Percentiles rank a stretch among this genome's conserved stretches.
phyloP scores from a whole-genome alignment of 768 basidiomycete species.

The Podaxis sp. region DNA sequence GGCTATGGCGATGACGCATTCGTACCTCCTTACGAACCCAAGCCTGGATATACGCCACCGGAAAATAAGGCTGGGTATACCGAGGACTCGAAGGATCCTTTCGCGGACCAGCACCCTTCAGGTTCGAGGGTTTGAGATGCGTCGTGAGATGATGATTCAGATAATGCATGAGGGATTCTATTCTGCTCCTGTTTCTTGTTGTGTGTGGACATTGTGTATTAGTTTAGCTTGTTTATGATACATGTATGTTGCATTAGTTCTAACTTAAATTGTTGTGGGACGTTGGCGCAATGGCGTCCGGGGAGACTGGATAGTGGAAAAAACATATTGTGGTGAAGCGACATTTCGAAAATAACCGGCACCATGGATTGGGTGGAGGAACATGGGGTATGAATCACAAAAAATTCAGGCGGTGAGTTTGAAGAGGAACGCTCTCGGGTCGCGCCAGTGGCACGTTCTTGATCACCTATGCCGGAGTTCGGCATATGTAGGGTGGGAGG shows the following conservation, averaged over 20 bases:
- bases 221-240: background rate
- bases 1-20: conserved; percentile 32
- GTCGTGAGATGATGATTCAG: background rate
- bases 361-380: too few relatives aligned
- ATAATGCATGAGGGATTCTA: background rate
- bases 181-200: background rate
- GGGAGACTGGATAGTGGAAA: too few relatives aligned
- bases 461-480: too few relatives aligned
- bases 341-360: too few relatives aligned
- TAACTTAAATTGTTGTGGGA: background rate
- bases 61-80: conserved; percentile 1
- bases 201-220: background rate
- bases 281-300: too few relatives aligned
- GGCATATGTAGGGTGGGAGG: too few relatives aligned
- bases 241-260: background rate
- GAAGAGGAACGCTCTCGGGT: too few relatives aligned
- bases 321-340: too few relatives aligned
- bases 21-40: conserved; percentile 30
- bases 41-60: conserved; percentile 11
- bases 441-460: too few relatives aligned
- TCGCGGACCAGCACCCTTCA: conserved; percentile 11
- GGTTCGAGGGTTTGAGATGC: conserved; percentile 3
- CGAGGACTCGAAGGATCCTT: conserved; percentile 16
- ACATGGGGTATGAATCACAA: too few relatives aligned
- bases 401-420: too few relatives aligned